Evolutionary conservation across 768 basidiomycete genomes (phyloP).

Genomic region (Suillus spraguei): DNA sequence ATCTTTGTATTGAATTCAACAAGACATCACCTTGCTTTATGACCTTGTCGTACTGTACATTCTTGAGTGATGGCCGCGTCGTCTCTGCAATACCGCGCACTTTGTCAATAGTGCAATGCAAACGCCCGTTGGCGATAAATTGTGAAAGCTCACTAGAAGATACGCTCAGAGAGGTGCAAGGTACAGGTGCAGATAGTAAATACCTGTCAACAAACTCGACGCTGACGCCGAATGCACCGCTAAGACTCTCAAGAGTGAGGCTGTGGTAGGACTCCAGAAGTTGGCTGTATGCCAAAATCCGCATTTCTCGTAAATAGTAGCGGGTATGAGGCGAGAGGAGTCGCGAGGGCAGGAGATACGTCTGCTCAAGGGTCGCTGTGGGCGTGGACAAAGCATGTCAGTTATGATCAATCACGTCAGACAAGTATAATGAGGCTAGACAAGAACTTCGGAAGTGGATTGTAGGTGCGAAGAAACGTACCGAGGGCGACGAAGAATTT

Average conservation of each 20-base stretch:
- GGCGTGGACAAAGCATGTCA: slow-evolving; percentile 6
- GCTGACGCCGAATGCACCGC: slow-evolving; percentile 86
- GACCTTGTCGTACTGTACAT: slow-evolving; percentile 90
- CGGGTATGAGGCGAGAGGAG: slow-evolving; percentile 84
- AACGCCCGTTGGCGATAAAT: slow-evolving; percentile 85
- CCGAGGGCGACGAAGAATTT: slow-evolving; percentile 92
- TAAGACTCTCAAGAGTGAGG: slow-evolving; percentile 85
- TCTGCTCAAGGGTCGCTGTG: slow-evolving; percentile 85
- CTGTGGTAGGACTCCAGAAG: slow-evolving; percentile 90
- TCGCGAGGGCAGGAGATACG: slow-evolving; percentile 84
- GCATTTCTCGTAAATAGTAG: slow-evolving; percentile 94
- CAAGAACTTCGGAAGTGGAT: too few relatives aligned
- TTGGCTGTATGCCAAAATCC: slow-evolving; percentile 92
- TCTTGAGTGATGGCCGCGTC: slow-evolving; percentile 74
- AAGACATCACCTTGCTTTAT: slow-evolving; percentile 91
- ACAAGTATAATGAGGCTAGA: slow-evolving; percentile 10
- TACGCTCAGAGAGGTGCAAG: slow-evolving; percentile 1
- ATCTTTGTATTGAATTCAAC: slow-evolving; percentile 81
- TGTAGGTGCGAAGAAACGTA: slow-evolving; percentile 33
- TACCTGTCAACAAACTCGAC: slow-evolving; percentile 86
- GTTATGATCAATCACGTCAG: slow-evolving; percentile 13
- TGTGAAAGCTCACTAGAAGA: slow-evolving; percentile 79
- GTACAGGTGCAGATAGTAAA: slow-evolving; percentile 30
- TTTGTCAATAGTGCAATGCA: slow-evolving; percentile 91
- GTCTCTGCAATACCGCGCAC: slow-evolving; percentile 95